These are phyloP conservation scores for Termitomyces sp. DNA, from an alignment of 768 basidiomycete genomes.

Conservation along the genomic window DNA sequence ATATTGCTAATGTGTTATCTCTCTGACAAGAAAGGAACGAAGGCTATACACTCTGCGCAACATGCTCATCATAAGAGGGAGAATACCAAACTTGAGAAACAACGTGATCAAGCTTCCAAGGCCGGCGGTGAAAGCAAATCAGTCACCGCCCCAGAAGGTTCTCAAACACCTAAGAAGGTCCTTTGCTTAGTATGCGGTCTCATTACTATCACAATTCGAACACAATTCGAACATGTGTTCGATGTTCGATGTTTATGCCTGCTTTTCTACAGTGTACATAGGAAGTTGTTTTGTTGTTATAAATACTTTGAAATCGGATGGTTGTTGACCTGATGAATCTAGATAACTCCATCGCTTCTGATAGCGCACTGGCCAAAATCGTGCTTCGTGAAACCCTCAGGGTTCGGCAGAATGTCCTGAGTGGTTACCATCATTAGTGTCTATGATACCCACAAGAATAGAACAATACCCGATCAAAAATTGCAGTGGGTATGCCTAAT, in stretches of 20 bases:
- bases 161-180: slow-evolving; percentile 9
- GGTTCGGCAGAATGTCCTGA: slow-evolving; percentile 64
- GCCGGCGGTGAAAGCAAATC: not conserved
- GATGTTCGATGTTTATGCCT: not conserved
- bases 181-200: slow-evolving; percentile 3
- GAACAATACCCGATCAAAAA: slow-evolving; percentile 59
- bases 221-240: not conserved
- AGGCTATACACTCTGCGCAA: slow-evolving; percentile 6
- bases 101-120: not conserved
- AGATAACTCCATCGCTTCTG: slow-evolving; percentile 49
- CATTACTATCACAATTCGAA: not conserved
- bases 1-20: not conserved
- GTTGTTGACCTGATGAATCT: not conserved
- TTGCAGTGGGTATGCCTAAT: slow-evolving; percentile 67
- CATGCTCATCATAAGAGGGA: slow-evolving; percentile 5
- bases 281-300: not conserved
- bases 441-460: not conserved
- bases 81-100: slow-evolving; percentile 2
- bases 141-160: not conserved
- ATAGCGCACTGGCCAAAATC: slow-evolving; percentile 64
- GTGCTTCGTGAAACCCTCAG: slow-evolving; percentile 53
- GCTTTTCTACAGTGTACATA: not conserved
- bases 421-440: not conserved
- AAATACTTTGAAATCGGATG: not conserved
- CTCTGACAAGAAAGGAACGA: slow-evolving; percentile 9